Evolutionary conservation across 2,329 filamentous ascomycete species (phyloP), one percentile per base, ranked within the genome.

Genomic region (Raffaelea arxii): DNA sequence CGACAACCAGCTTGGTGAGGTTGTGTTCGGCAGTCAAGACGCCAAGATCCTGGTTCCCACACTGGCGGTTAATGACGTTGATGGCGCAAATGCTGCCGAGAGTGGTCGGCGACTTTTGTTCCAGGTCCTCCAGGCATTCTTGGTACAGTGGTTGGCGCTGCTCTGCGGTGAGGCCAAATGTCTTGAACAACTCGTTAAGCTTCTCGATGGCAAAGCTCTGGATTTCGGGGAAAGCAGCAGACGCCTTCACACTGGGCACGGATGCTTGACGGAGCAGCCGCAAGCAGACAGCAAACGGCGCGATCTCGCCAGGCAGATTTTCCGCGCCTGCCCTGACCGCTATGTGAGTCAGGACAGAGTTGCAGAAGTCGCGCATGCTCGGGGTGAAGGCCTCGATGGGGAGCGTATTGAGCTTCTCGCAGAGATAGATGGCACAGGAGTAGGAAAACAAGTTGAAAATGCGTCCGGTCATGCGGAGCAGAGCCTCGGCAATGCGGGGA

Each of bases 401-500:
- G 16, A 87, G 66, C 6, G 71, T 67, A 46, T 80, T 68, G 23
- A 92, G 71, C 60, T 92, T 94, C 43, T 75, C 68, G 56, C 82
- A 86, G 25, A 91, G 63, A 56, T 88, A 82, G 6, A 84, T 59
- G 35, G 88, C 62, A 5, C 68, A 60, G 0, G 67, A 55, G 25
- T 68, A 65, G 7, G 71, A 64, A 46, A 75, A 71, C 9, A 82
- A 62, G 32, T 69, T 64, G 1, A 68, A 57, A 36, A 77, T 72
- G 18, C 62, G 49, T 4, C 57, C 59, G 25, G 75, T 61, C 77
- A 94, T 85, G 18, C 72, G 71, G 41, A 90, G 70, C 22, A 94
- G 77, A 24, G 90, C 89, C 43, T 89, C 82, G 7, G 86, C 81
- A n/a, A 91, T 82, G 47, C 89, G 78, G 4, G 86, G 83, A 60